A percentile compares a stretch with the other conserved stretches of the same genome.
Conservation (phyloP, 2,329 filamentous ascomycete genomes). For the Pseudopithomyces chartarum region DNA sequence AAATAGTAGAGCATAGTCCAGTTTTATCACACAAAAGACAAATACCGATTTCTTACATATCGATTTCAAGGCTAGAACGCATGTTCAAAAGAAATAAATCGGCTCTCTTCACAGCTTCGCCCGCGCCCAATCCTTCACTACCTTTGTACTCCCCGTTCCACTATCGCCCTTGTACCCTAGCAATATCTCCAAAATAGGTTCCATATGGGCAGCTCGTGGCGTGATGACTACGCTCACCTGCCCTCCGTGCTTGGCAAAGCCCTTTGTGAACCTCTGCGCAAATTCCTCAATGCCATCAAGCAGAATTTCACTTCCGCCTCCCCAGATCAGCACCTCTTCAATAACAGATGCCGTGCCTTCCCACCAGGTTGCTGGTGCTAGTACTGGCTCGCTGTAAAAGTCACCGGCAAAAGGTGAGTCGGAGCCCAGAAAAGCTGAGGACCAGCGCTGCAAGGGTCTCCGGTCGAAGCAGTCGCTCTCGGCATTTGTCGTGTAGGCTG, state of each 20-base stretch:
- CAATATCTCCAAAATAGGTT: slow-evolving; percentile 48
- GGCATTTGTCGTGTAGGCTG: slow-evolving; percentile 51
- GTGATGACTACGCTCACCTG: slow-evolving; percentile 43
- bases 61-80: too few species aligned
- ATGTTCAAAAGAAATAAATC: too few species aligned
- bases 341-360: slow-evolving; percentile 50
- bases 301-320: slow-evolving; percentile 61
- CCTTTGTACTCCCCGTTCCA: slow-evolving; percentile 40
- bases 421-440: slow-evolving; percentile 53
- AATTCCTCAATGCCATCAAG: slow-evolving; percentile 61
- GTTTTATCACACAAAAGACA: too few species aligned
- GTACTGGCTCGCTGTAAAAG: slow-evolving; percentile 58
- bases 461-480: slow-evolving; percentile 58
- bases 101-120: slow-evolving; percentile 36
- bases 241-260: slow-evolving; percentile 37
- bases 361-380: slow-evolving; percentile 61
- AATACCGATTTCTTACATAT: too few species aligned
- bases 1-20: too few species aligned
- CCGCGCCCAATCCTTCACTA: slow-evolving; percentile 47
- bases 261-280: slow-evolving; percentile 52
- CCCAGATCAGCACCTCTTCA: slow-evolving; percentile 57
- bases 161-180: slow-evolving; percentile 46
- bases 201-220: slow-evolving; percentile 46
- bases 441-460: slow-evolving; percentile 52
- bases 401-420: slow-evolving; percentile 53